Percentiles rank a stretch among this genome's conserved stretches.
Conservation (phyloP, 768 basidiomycete species). For the Russula virescens region DNA sequence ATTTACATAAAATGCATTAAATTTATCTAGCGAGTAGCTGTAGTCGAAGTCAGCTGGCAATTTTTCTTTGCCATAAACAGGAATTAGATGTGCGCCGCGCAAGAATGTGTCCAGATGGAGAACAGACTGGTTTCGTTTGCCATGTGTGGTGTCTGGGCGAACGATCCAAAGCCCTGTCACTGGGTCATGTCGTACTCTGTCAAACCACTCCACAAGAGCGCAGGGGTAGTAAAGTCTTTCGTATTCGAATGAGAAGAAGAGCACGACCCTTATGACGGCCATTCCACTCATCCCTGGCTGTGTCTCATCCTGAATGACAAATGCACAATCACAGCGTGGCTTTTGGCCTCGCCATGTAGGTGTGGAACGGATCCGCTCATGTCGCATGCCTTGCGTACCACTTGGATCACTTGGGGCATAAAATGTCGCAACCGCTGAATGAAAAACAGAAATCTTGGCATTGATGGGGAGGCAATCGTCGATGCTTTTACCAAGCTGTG, state of each 20-base stretch:
- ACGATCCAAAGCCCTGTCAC: neutral
- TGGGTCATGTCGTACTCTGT: neutral
- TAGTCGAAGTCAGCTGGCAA: slow-evolving; percentile 5
- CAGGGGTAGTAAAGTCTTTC: neutral
- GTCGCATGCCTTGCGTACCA: neutral
- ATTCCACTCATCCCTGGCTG: neutral
- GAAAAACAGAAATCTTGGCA: neutral
- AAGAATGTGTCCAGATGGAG: neutral
- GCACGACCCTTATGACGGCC: neutral
- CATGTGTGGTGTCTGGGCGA: neutral
- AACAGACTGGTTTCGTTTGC: neutral
- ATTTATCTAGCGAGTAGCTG: slow-evolving; percentile 24
- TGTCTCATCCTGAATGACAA: neutral
- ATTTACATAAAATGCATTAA: slow-evolving; percentile 30
- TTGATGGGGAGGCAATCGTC: neutral
- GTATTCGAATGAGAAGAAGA: neutral
- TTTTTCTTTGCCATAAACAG: neutral
- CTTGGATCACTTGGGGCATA: neutral
- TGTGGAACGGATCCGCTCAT: neutral
- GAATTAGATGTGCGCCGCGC: neutral
- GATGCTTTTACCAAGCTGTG: neutral
- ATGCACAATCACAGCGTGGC: neutral
- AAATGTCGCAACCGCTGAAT: neutral
- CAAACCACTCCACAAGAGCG: neutral
- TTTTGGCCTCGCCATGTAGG: neutral